Evolutionary conservation across 1,284 basidiomycete species (phyloP).

Genomic region (Abortiporus biennis): DNA sequence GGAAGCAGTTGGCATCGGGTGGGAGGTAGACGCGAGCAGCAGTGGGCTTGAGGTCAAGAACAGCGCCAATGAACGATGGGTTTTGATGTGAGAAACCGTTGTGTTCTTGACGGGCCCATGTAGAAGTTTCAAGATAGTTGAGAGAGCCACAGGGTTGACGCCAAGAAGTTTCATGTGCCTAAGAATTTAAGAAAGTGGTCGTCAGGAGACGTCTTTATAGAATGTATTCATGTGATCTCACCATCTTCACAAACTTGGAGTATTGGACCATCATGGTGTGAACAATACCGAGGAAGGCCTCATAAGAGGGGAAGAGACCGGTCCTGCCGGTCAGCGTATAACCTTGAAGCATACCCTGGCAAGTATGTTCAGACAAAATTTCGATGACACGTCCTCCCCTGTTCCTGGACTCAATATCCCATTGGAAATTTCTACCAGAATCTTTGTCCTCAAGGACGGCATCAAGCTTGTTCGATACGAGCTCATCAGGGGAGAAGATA

Average conservation of each 20-base stretch:
- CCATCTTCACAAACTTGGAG: slow-evolving; percentile 80
- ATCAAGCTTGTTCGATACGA: slow-evolving; percentile 87
- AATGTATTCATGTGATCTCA: slow-evolving; percentile 25
- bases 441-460: slow-evolving; percentile 55
- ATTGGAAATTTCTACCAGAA: slow-evolving; percentile 73
- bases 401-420: slow-evolving; percentile 60
- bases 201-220: not conserved
- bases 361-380: slow-evolving; percentile 85
- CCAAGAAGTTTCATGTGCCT: slow-evolving; percentile 69
- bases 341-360: slow-evolving; percentile 84
- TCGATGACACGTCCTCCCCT: slow-evolving; percentile 79
- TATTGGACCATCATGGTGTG: slow-evolving; percentile 84
- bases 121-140: slow-evolving; percentile 84
- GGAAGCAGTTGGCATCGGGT: slow-evolving; percentile 83
- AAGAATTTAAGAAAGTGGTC: slow-evolving; percentile 11
- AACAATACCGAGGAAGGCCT: slow-evolving; percentile 78
- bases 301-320: slow-evolving; percentile 84
- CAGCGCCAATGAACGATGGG: slow-evolving; percentile 79
- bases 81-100: slow-evolving; percentile 84
- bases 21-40: slow-evolving; percentile 83
- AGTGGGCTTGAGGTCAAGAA: slow-evolving; percentile 71
- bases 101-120: slow-evolving; percentile 80
- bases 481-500: slow-evolving; percentile 89
- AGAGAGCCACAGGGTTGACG: slow-evolving; percentile 67
- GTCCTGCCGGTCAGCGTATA: slow-evolving; percentile 81